These are phyloP conservation scores for Blastobotrys terrestris DNA, from an alignment of 805 yeast genomes.

Conservation along the genomic window DNA sequence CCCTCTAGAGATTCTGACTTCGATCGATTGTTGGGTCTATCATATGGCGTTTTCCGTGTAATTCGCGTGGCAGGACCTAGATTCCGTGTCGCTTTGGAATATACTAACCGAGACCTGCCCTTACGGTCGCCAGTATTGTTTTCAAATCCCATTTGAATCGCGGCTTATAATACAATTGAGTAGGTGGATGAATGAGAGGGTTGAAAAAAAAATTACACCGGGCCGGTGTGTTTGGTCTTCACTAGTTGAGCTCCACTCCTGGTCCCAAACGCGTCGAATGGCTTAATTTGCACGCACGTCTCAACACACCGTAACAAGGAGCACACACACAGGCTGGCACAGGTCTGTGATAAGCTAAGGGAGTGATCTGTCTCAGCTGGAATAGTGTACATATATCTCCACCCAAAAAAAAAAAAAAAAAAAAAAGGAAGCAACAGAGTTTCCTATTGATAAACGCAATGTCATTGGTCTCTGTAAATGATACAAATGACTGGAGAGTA, in stretches of 20 bases:
- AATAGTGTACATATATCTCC: no score
- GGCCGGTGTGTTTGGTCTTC: neutral
- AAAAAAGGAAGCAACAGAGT: neutral
- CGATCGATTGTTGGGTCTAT: neutral
- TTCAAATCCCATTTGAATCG: neutral
- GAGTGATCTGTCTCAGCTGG: neutral
- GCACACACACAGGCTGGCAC: no score
- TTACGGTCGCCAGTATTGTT: neutral
- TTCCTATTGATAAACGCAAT: neutral
- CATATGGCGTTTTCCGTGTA: neutral
- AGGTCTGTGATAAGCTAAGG: neutral
- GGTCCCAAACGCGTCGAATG: no score
- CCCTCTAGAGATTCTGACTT: neutral
- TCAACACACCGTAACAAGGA: no score
- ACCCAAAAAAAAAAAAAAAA: no score
- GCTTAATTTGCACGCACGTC: no score
- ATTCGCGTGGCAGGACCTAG: neutral
- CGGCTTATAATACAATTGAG: neutral
- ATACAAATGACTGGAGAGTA: constrained; percentile 13
- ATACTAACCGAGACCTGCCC: neutral
- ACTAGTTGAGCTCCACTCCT: no score
- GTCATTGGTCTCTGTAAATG: constrained; percentile 1
- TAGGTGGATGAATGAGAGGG: neutral
- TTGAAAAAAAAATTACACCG: neutral
- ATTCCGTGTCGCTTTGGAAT: neutral